These are phyloP conservation scores for Botrytis paeoniae DNA, from an alignment of 2,329 filamentous ascomycete genomes.

Conservation along the genomic window DNA sequence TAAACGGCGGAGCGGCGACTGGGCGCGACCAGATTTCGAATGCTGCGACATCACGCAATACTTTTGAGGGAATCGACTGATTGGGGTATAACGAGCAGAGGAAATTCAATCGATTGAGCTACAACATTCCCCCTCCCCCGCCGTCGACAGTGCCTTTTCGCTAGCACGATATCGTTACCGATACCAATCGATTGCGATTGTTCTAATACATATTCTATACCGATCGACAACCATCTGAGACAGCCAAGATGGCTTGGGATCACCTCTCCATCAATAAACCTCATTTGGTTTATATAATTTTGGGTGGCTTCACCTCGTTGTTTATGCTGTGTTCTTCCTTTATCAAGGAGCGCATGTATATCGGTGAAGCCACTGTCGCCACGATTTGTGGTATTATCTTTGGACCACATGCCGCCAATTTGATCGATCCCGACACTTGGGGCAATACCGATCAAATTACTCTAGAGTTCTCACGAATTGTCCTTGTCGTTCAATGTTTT, in stretches of 20 bases:
- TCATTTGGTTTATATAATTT: constrained; percentile 96
- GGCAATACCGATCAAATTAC: constrained; percentile 83
- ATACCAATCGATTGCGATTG: constrained; percentile 10
- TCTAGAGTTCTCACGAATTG: constrained; percentile 83
- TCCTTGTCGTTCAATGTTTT: constrained; percentile 89
- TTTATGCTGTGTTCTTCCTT: constrained; percentile 99
- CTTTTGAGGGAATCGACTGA: constrained; percentile 37
- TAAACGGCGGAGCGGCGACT: constrained; percentile 46
- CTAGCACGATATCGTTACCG: constrained; percentile 7
- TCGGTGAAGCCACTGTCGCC: constrained; percentile 94
- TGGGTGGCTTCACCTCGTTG: constrained; percentile 93
- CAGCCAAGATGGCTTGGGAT: constrained; percentile 66
- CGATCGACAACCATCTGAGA: constrained; percentile 5
- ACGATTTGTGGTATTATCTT: constrained; percentile 87
- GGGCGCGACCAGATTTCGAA: constrained; percentile 47
- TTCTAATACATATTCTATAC: neutral
- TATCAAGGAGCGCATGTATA: constrained; percentile 98
- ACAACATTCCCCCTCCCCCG: neutral
- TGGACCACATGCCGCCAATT: constrained; percentile 76
- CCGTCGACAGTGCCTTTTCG: neutral
- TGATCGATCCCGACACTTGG: constrained; percentile 75
- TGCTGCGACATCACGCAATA: constrained; percentile 41
- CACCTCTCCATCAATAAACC: constrained; percentile 86
- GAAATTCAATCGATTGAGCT: constrained; percentile 22
- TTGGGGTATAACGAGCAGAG: constrained; percentile 33